Percentiles rank a stretch among this genome's conserved stretches.
Conservation (phyloP, 345 rosid genomes). For the Ceriops zippeliana region DNA sequence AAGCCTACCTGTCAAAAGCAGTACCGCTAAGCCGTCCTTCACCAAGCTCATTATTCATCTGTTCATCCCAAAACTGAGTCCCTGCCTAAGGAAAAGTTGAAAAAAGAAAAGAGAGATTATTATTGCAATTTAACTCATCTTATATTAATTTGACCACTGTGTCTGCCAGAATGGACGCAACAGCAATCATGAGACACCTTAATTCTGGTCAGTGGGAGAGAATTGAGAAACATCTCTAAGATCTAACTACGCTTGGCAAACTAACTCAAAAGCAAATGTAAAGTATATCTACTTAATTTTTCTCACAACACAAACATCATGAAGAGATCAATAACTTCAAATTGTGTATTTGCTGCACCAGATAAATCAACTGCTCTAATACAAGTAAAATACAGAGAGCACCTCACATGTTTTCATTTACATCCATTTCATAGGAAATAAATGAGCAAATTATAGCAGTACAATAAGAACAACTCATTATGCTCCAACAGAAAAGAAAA, state of each 20-base stretch:
- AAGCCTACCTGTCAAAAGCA: constrained; percentile 70
- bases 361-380: no score
- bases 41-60: constrained; percentile 77
- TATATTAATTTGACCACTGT: background rate
- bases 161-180: background rate
- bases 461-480: background rate
- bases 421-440: no score
- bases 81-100: constrained; percentile 57
- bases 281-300: background rate
- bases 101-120: background rate
- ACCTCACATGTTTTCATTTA: no score
- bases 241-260: background rate
- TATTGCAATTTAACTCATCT: background rate
- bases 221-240: background rate
- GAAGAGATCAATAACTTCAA: background rate
- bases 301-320: background rate
- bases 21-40: constrained; percentile 73
- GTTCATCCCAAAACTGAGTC: constrained; percentile 97
- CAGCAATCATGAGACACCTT: background rate
- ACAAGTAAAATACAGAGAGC: no score
- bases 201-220: background rate
- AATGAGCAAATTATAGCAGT: no score
- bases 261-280: background rate
- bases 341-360: background rate
- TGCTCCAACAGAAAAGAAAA: background rate